Percentiles rank a stretch among this genome's conserved stretches.
phyloP scores from a whole-genome alignment of 2,329 filamentous ascomycete species.

The Dothiorella sarmentorum region DNA sequence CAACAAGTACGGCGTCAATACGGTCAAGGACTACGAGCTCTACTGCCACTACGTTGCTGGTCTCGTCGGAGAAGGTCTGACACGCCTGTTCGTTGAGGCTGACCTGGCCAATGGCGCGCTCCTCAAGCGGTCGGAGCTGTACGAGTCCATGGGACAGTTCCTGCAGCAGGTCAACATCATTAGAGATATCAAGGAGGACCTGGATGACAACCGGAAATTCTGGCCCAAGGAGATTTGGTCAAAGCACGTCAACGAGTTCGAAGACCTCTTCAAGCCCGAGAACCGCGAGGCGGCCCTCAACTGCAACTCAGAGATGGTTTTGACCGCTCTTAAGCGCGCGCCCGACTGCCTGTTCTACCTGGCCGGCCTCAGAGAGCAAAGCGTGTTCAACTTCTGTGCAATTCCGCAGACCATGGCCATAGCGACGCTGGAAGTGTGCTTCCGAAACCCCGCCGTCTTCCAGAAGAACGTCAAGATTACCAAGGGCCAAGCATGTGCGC shows the following conservation, averaged over 20 bases:
- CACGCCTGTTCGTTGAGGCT: constrained; percentile 82
- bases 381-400: constrained; percentile 97
- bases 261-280: constrained; percentile 82
- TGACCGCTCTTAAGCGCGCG: constrained; percentile 79
- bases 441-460: constrained; percentile 86
- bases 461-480: constrained; percentile 91
- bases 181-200: constrained; percentile 88
- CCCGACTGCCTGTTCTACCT: constrained; percentile 98
- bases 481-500: constrained; percentile 84
- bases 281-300: constrained; percentile 74
- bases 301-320: constrained; percentile 89
- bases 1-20: constrained; percentile 75
- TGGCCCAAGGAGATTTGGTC: constrained; percentile 97
- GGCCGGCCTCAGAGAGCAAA: constrained; percentile 90
- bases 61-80: constrained; percentile 91
- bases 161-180: constrained; percentile 99
- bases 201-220: constrained; percentile 81
- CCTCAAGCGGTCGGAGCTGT: constrained; percentile 71
- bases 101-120: constrained; percentile 83
- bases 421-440: constrained; percentile 85
- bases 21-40: constrained; percentile 83
- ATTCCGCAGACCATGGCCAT: constrained; percentile 98
- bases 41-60: constrained; percentile 99
- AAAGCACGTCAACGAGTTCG: constrained; percentile 86
- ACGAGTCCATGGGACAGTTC: constrained; percentile 96